Evolutionary conservation across 305 asterid genomes (phyloP).

Genomic region (Solanum chacoense): DNA sequence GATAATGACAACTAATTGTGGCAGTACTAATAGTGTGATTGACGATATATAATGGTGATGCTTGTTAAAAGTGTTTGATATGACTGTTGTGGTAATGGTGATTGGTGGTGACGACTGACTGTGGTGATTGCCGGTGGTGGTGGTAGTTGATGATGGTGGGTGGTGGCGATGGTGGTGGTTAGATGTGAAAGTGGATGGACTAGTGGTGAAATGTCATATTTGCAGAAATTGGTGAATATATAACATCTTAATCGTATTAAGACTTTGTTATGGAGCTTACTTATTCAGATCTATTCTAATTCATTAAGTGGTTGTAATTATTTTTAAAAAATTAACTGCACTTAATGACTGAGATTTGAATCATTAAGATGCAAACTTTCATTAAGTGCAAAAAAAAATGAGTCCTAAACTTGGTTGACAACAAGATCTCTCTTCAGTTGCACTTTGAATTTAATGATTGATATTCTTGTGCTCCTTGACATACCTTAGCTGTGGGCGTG

Average conservation of each 20-base stretch:
- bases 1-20: neutral
- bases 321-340: neutral
- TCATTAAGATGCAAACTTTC: neutral
- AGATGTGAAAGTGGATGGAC: neutral
- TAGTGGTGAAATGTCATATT: neutral
- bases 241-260: neutral
- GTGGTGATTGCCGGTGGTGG: neutral
- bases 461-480: slow-evolving; percentile 35
- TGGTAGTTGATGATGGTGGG: neutral
- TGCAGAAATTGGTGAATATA: neutral
- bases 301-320: neutral
- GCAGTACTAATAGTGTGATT: neutral
- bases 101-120: neutral
- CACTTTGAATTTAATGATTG: neutral
- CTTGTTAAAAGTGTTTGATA: neutral
- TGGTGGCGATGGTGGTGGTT: neutral
- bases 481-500: slow-evolving; percentile 30
- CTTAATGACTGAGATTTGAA: neutral
- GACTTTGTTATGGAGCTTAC: neutral
- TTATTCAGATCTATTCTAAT: neutral
- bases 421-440: neutral
- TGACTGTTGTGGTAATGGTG: neutral
- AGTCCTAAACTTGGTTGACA: neutral
- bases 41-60: neutral
- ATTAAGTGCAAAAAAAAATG: neutral